These are phyloP conservation scores for Hypoxylon sp. DNA, from an alignment of 2,329 filamentous ascomycete genomes.

Conservation along the genomic window DNA sequence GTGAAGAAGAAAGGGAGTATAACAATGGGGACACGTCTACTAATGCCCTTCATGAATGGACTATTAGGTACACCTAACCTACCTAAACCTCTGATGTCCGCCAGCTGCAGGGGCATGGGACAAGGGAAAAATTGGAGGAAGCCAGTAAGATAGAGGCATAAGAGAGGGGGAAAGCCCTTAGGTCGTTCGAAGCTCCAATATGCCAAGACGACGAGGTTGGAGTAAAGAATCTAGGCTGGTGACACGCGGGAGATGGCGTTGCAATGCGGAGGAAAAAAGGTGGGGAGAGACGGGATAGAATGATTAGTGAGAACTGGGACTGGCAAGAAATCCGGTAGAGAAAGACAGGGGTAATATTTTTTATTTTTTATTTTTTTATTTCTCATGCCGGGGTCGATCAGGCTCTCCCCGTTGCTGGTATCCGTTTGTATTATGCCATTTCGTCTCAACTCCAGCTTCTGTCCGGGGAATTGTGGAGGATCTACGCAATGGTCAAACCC, in stretches of 20 bases:
- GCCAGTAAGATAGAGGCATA: slow-evolving; percentile 15
- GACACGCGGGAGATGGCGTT: slow-evolving; percentile 35
- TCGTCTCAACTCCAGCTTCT: slow-evolving; percentile 21
- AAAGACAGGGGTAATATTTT: slow-evolving; percentile 28
- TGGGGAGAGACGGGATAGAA: slow-evolving; percentile 34
- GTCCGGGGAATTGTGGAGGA: slow-evolving; percentile 13
- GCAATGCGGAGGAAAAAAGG: slow-evolving; percentile 37
- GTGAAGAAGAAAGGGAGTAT: slow-evolving; percentile 3
- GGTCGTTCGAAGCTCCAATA: no score
- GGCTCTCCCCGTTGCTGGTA: slow-evolving; percentile 12
- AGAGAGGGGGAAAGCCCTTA: no score
- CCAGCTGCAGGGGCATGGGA: slow-evolving; percentile 30
- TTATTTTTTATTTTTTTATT: slow-evolving; percentile 6
- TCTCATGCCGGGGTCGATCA: slow-evolving; percentile 26
- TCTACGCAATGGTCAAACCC: slow-evolving; percentile 10
- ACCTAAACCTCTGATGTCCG: no score
- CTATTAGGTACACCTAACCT: no score
- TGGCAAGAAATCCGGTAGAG: slow-evolving; percentile 29
- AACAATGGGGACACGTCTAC: slow-evolving; percentile 16
- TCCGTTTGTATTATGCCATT: slow-evolving; percentile 8
- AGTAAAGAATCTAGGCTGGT: slow-evolving; percentile 33
- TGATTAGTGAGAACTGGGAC: slow-evolving; percentile 28
- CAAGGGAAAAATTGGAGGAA: slow-evolving; percentile 28
- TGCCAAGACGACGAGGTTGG: slow-evolving; percentile 26
- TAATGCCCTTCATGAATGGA: slow-evolving; percentile 21